Evolutionary conservation across 768 basidiomycete genomes (phyloP).

Genomic region (Russula vinacea): DNA sequence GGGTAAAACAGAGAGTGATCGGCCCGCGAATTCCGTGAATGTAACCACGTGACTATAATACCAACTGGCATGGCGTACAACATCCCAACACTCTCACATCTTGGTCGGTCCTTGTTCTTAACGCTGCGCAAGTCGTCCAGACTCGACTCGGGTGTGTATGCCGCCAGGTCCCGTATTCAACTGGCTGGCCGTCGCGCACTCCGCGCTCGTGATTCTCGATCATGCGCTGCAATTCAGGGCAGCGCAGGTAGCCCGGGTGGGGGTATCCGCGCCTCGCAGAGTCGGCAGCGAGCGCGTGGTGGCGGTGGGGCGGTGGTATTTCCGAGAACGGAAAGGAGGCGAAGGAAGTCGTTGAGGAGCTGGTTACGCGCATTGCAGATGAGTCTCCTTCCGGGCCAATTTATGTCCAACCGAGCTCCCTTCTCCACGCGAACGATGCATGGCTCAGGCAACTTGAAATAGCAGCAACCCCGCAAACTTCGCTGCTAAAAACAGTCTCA

Average conservation of each 20-base stretch:
- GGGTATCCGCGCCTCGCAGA: constrained; percentile 12
- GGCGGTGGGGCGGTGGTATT: not conserved
- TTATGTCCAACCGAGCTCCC: constrained; percentile 14
- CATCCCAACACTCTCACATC: too few relatives aligned
- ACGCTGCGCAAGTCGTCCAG: not conserved
- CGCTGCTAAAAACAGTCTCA: not conserved
- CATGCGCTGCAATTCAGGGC: constrained; percentile 61
- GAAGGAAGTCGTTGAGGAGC: not conserved
- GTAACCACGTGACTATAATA: too few relatives aligned
- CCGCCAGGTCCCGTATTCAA: constrained; percentile 68
- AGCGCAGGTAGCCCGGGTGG: constrained; percentile 36
- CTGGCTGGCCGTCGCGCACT: constrained; percentile 66
- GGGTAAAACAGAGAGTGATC: too few relatives aligned
- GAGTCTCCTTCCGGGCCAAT: not conserved
- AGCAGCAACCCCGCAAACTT: not conserved
- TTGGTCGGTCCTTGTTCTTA: constrained; percentile 1
- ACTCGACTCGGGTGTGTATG: constrained; percentile 41
- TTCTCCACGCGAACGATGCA: constrained; percentile 23
- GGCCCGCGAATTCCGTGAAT: too few relatives aligned
- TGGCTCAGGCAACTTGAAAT: constrained; percentile 20
- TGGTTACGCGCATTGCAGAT: not conserved
- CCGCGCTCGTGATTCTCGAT: constrained; percentile 56
- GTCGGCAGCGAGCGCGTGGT: not conserved
- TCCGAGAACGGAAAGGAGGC: not conserved
- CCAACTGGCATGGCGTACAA: too few relatives aligned